Evolutionary conservation across 768 basidiomycete genomes (phyloP).

Genomic region (Hygrophorus pudorinus): DNA sequence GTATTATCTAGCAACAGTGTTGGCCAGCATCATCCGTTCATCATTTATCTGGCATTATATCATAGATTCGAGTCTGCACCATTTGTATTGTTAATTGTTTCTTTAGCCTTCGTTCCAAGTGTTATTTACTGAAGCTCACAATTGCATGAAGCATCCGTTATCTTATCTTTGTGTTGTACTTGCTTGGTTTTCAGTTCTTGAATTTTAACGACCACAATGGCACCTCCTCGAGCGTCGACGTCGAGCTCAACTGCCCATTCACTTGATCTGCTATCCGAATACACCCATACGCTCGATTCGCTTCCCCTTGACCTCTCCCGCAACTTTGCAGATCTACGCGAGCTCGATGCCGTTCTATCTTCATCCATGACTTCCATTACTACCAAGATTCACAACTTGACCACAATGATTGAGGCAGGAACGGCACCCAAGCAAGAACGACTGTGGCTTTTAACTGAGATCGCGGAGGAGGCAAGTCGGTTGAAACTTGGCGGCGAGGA

Average conservation of each 20-base stretch:
- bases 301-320: slow-evolving; percentile 91
- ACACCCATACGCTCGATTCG: slow-evolving; percentile 86
- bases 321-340: slow-evolving; percentile 90
- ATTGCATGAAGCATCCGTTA: too few species aligned
- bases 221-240: neutral
- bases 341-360: slow-evolving; percentile 96
- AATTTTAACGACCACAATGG: neutral
- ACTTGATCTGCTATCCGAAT: slow-evolving; percentile 67
- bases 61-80: too few species aligned
- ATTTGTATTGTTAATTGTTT: too few species aligned
- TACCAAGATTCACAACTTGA: slow-evolving; percentile 66
- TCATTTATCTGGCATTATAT: too few species aligned
- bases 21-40: too few species aligned
- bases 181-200: too few species aligned
- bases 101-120: too few species aligned
- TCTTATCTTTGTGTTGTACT: too few species aligned
- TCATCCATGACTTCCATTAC: slow-evolving; percentile 78
- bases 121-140: too few species aligned
- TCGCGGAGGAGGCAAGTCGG: slow-evolving; percentile 86
- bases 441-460: slow-evolving; percentile 80
- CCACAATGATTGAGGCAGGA: slow-evolving; percentile 63
- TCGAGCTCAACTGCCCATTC: slow-evolving; percentile 39
- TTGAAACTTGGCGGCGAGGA: slow-evolving; percentile 95
- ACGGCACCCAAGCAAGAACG: slow-evolving; percentile 55
- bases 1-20: too few species aligned